Conservation (phyloP, 805 yeast genomes). For the Jamesozyma spencerorum region DNA sequence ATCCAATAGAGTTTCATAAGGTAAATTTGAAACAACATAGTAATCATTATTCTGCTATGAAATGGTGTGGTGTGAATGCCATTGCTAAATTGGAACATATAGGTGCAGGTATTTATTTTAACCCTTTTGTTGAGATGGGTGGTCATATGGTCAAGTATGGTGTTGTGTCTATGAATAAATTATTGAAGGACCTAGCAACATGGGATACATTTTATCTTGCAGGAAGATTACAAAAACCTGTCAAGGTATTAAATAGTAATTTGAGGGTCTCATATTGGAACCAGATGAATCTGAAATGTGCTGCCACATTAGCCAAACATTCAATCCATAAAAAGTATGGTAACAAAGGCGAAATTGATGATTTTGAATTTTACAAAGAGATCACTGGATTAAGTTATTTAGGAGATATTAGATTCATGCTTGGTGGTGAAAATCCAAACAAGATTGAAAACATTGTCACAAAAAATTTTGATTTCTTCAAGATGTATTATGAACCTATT, state of each 20-base stretch:
- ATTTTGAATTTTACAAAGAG: conserved; percentile 59
- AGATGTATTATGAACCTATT: conserved; percentile 62
- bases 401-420: conserved; percentile 80
- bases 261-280: conserved; percentile 55
- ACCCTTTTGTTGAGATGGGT: conserved; percentile 70
- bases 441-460: conserved; percentile 78
- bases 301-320: conserved; percentile 49
- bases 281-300: conserved; percentile 69
- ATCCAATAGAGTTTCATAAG: conserved; percentile 69
- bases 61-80: conserved; percentile 48
- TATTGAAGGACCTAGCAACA: conserved; percentile 60
- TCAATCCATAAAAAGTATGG: conserved; percentile 27
- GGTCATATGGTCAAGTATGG: conserved; percentile 74
- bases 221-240: conserved; percentile 92
- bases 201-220: conserved; percentile 86
- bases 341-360: conserved; percentile 36
- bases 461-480: conserved; percentile 64
- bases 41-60: conserved; percentile 66
- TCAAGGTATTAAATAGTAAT: conserved; percentile 60
- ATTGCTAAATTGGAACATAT: conserved; percentile 51
- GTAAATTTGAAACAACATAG: conserved; percentile 59
- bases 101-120: conserved; percentile 91
- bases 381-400: conserved; percentile 75
- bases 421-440: conserved; percentile 87
- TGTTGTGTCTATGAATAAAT: conserved; percentile 53